Evolutionary conservation across 768 basidiomycete species (phyloP).

Genomic region (Tephrocybe sp.): DNA sequence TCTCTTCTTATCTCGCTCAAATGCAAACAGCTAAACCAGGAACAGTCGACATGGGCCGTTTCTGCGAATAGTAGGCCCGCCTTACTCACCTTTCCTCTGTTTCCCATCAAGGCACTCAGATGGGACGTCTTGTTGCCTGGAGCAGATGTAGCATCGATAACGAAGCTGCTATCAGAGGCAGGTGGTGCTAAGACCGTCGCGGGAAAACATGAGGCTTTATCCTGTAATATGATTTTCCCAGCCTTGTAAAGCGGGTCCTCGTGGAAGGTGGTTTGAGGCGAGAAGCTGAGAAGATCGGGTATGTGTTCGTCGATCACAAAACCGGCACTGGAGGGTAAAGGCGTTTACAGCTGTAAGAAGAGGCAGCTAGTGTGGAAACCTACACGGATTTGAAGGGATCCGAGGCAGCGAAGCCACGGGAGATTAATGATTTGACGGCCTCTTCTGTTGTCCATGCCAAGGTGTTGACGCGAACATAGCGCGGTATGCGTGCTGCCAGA

Average conservation of each 20-base stretch:
- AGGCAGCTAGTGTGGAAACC: slow-evolving; percentile 15
- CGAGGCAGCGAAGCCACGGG: slow-evolving; percentile 53
- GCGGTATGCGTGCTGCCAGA: slow-evolving; percentile 64
- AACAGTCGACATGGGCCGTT: not conserved
- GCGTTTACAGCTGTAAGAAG: slow-evolving; percentile 10
- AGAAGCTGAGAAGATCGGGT: slow-evolving; percentile 77
- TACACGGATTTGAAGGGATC: slow-evolving; percentile 58
- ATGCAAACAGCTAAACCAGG: slow-evolving; percentile 67
- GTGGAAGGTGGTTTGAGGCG: slow-evolving; percentile 65
- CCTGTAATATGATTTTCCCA: slow-evolving; percentile 90
- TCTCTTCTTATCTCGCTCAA: slow-evolving; percentile 83
- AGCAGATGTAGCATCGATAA: slow-evolving; percentile 94
- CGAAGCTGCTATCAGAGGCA: slow-evolving; percentile 46
- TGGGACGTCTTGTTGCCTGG: slow-evolving; percentile 99
- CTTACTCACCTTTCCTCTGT: slow-evolving; percentile 69
- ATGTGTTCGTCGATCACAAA: slow-evolving; percentile 82
- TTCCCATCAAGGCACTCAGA: slow-evolving; percentile 83
- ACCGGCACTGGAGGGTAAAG: slow-evolving; percentile 41
- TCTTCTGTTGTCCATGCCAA: slow-evolving; percentile 64
- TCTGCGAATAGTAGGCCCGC: not conserved
- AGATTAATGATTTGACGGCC: slow-evolving; percentile 56
- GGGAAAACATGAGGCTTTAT: slow-evolving; percentile 98
- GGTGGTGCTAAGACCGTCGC: slow-evolving; percentile 84
- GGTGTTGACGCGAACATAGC: slow-evolving; percentile 86
- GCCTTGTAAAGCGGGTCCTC: slow-evolving; percentile 68